Evolutionary conservation across 345 rosid genomes (phyloP), one percentile per base, ranked within the genome.

Genomic region (Streptanthus diversifolius): DNA sequence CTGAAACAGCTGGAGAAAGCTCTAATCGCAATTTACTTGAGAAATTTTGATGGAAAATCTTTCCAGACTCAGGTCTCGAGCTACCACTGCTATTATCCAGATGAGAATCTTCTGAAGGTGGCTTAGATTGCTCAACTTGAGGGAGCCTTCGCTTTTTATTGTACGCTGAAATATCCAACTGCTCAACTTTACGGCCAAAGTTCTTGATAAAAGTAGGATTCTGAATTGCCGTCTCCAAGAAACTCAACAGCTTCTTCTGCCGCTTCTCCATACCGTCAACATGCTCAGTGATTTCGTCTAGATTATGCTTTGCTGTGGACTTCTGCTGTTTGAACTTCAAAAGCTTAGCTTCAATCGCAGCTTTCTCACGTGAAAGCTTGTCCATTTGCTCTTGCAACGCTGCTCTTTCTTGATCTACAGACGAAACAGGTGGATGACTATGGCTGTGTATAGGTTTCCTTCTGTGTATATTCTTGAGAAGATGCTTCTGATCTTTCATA

Each of bases 401-500:
- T 5, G 88, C 86, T 83, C 96, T 81, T 70, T 88, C 98, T 18
- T 86, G 84, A 80, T 90, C 98, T 43, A 73, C 53, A 1, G 57
- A 47, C 17, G 83, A 80, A 44, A 71, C 66, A 22, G 77, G 96
- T 68, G 96, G 87, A 13, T 88, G 83, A 73, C 89, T 91, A 7
- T 91, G 99, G 84, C 99, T 95, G 39, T 95, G 93, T 67, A 91
- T 86, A 62, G 97, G 95, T 75, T 91, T 95, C 66, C 96, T 83
- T 29, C 96, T 80, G 75, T 85, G 88, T 79, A 95, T 95, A 77
- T 85, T 90, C 81, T 88, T 91, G 35, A 95, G 93, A 64, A 88
- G 93, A 86, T 90, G 96, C 86, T 82, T 89, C 71, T 88, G 88
- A 82, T 86, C 93, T 75, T 85, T 95, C 19, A 84, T 76, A 77